These are phyloP conservation scores for Pichia exigua DNA, from an alignment of 805 yeast genomes.

Conservation along the genomic window DNA sequence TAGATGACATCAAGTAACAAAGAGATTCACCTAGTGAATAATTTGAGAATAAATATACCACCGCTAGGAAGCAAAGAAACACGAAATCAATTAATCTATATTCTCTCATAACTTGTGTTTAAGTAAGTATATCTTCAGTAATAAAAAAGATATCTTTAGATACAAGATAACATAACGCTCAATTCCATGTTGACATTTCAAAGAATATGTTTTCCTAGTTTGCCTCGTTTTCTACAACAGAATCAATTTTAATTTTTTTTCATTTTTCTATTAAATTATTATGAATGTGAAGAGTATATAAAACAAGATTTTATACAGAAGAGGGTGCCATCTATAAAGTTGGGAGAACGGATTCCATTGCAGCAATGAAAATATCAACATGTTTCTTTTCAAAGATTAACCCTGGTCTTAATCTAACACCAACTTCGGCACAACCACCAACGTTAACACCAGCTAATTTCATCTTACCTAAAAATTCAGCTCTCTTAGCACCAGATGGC, in stretches of 20 bases:
- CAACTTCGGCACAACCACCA: slow-evolving; percentile 77
- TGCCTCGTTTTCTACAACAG: neutral
- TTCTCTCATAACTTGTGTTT: slow-evolving; percentile 22
- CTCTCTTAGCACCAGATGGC: slow-evolving; percentile 46
- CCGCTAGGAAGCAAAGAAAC: slow-evolving; percentile 18
- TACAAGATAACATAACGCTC: neutral
- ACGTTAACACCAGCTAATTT: slow-evolving; percentile 63
- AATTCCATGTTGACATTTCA: neutral
- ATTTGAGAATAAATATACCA: slow-evolving; percentile 21
- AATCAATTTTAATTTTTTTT: neutral
- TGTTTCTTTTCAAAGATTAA: slow-evolving; percentile 73
- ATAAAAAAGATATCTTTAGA: neutral
- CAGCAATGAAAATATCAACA: slow-evolving; percentile 55
- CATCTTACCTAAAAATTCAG: slow-evolving; percentile 51
- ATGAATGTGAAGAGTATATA: neutral
- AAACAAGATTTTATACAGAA: neutral
- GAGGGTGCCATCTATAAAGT: slow-evolving; percentile 12
- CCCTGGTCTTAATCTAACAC: slow-evolving; percentile 78
- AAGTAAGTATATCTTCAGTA: neutral
- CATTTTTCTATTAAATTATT: neutral
- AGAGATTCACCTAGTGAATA: slow-evolving; percentile 17
- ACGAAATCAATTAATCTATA: slow-evolving; percentile 23
- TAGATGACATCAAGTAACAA: neutral
- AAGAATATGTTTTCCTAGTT: neutral
- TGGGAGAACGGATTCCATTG: slow-evolving; percentile 31